These are phyloP conservation scores for Boletus reticuloceps DNA, from an alignment of 768 basidiomycete genomes.

Conservation along the genomic window DNA sequence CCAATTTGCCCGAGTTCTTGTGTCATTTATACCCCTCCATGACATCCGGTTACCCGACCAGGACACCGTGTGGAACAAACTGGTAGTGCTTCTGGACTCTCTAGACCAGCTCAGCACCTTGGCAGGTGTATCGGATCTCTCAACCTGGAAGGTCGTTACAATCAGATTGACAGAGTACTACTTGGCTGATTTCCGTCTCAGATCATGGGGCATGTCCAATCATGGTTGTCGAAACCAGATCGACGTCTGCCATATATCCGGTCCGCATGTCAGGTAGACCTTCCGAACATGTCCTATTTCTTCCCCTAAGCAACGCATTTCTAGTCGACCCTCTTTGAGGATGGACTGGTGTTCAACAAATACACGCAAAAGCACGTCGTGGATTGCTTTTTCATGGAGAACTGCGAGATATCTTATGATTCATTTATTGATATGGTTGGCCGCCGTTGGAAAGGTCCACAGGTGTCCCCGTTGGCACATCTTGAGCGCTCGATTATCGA, in stretches of 20 bases:
- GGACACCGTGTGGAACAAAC: constrained; percentile 48
- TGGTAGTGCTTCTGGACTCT: constrained; percentile 51
- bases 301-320: constrained; percentile 2
- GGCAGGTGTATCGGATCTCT: constrained; percentile 41
- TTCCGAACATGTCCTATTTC: neutral
- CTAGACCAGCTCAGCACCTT: constrained; percentile 53
- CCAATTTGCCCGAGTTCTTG: constrained; percentile 60
- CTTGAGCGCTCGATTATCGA: constrained; percentile 39
- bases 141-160: constrained; percentile 60
- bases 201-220: constrained; percentile 51
- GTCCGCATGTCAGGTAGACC: constrained; percentile 57
- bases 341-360: constrained; percentile 53
- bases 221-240: constrained; percentile 43
- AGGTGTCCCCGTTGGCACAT: constrained; percentile 38
- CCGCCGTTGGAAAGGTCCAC: constrained; percentile 37
- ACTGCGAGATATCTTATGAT: constrained; percentile 53
- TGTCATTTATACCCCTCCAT: constrained; percentile 68
- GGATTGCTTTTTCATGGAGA: constrained; percentile 64
- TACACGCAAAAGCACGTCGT: constrained; percentile 53
- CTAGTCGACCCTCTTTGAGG: constrained; percentile 55
- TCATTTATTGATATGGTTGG: constrained; percentile 39
- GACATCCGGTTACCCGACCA: constrained; percentile 49
- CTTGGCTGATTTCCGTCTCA: constrained; percentile 13
- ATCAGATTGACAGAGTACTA: neutral
- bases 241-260: constrained; percentile 56